Percentiles rank a stretch among this genome's conserved stretches.
Evolutionary conservation across 169 alveolate genomes (phyloP).

Genomic region (Plasmodium malariae): DNA sequence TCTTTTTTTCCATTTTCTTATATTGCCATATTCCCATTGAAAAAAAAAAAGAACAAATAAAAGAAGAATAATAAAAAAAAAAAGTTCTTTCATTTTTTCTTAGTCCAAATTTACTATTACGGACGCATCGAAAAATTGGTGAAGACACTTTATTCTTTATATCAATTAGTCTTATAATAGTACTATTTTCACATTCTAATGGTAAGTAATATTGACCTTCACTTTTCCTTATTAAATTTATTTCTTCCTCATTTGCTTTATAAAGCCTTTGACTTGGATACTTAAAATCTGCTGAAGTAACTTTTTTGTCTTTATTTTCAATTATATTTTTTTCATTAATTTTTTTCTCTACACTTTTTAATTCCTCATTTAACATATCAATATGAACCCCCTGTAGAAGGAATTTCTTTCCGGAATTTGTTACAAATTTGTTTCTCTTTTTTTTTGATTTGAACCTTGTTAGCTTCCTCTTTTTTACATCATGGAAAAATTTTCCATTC

Average conservation of each 20-base stretch:
- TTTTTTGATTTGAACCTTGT: neutral
- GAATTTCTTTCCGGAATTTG: neutral
- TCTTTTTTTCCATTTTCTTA: conserved; percentile 85
- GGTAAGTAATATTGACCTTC: conserved; percentile 83
- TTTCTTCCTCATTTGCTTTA: conserved; percentile 79
- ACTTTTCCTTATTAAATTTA: conserved; percentile 74
- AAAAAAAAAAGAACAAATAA: conserved; percentile 77
- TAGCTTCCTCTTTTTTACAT: conserved; percentile 8
- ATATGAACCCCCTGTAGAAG: conserved; percentile 19
- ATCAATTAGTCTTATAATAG: conserved; percentile 85
- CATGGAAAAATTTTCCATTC: conserved; percentile 10
- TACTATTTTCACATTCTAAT: conserved; percentile 86
- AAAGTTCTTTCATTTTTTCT: conserved; percentile 87
- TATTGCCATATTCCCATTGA: conserved; percentile 90
- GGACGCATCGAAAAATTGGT: conserved; percentile 85
- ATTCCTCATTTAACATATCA: conserved; percentile 69
- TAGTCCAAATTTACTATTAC: conserved; percentile 89
- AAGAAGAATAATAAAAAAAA: conserved; percentile 75
- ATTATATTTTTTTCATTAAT: conserved; percentile 32
- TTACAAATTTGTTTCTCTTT: conserved; percentile 8
- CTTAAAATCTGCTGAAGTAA: conserved; percentile 26
- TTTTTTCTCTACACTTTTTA: conserved; percentile 49
- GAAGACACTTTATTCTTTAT: conserved; percentile 83
- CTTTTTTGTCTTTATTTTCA: conserved; percentile 17
- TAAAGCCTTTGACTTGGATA: conserved; percentile 82